Percentiles rank a stretch among this genome's conserved stretches.
These are phyloP conservation scores for Phialophora verrucosa DNA, from an alignment of 2,329 filamentous ascomycete genomes.

Conservation along the genomic window DNA sequence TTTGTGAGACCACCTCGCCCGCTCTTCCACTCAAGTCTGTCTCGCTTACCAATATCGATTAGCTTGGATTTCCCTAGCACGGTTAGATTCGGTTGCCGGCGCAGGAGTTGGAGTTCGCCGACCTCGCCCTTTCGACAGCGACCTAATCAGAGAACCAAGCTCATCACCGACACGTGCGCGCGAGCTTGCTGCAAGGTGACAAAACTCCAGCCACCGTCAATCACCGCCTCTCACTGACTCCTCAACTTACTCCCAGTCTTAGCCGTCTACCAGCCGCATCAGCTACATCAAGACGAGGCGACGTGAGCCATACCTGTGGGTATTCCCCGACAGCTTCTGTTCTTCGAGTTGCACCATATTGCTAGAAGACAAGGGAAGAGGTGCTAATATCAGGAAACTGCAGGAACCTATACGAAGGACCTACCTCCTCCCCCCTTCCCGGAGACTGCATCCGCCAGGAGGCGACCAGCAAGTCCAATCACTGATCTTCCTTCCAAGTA, in stretches of 20 bases:
- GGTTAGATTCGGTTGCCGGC: not conserved
- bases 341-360: not conserved
- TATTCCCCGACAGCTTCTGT: not conserved
- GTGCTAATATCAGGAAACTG: not conserved
- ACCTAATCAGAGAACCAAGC: not conserved
- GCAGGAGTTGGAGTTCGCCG: slow-evolving; percentile 1
- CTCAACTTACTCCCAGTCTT: too few species aligned
- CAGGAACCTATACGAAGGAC: slow-evolving; percentile 2
- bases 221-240: slow-evolving; percentile 1
- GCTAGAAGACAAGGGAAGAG: not conserved
- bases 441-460: slow-evolving; percentile 2
- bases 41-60: slow-evolving; percentile 6
- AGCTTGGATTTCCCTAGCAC: not conserved
- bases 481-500: slow-evolving; percentile 2
- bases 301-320: not conserved
- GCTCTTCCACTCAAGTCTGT: not conserved
- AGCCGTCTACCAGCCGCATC: not conserved
- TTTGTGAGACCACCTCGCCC: not conserved
- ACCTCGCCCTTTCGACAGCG: not conserved
- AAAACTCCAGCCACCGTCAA: not conserved
- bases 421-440: not conserved
- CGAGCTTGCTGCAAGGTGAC: slow-evolving; percentile 13
- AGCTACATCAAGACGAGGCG: not conserved
- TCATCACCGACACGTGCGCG: not conserved
- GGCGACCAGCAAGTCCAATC: slow-evolving; percentile 6